These are phyloP conservation scores for Starmerella etchellsii DNA, from an alignment of 805 yeast genomes.

Conservation along the genomic window DNA sequence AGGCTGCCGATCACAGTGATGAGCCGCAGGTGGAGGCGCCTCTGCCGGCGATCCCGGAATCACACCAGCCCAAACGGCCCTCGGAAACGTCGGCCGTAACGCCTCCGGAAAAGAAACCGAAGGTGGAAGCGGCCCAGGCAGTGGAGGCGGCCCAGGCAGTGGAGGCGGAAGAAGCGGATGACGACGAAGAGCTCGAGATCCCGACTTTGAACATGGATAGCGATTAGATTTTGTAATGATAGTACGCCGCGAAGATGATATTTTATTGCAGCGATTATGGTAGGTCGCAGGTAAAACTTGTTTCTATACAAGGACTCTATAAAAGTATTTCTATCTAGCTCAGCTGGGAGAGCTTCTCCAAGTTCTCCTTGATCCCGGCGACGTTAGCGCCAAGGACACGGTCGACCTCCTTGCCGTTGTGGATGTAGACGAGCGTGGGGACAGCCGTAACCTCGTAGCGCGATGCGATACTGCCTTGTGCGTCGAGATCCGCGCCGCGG, in stretches of 20 bases:
- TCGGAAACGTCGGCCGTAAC: not conserved
- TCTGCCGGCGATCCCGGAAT: slow-evolving; percentile 5
- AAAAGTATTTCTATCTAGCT: too few relatives aligned
- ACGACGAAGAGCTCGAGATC: slow-evolving; percentile 19
- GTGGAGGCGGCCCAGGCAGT: too few relatives aligned
- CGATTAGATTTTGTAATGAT: slow-evolving; percentile 4
- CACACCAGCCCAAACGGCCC: slow-evolving; percentile 1
- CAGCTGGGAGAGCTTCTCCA: too few relatives aligned
- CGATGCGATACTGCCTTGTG: slow-evolving; percentile 54
- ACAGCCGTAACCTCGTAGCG: slow-evolving; percentile 47
- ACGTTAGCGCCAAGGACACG: slow-evolving; percentile 24
- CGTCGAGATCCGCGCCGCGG: slow-evolving; percentile 84
- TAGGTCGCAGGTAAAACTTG: not conserved
- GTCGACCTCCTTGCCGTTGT: slow-evolving; percentile 58
- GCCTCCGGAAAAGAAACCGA: slow-evolving; percentile 11
- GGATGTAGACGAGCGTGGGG: slow-evolving; percentile 64
- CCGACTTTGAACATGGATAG: slow-evolving; percentile 20
- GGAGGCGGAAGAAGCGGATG: slow-evolving; percentile 8
- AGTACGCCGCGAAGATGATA: too few relatives aligned
- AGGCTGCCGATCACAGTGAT: too few relatives aligned
- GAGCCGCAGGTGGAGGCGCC: not conserved
- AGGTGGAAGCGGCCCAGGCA: not conserved
- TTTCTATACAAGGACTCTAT: not conserved
- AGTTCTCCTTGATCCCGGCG: slow-evolving; percentile 6
- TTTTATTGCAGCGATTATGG: too few relatives aligned